Evolutionary conservation across 2,329 filamentous ascomycete genomes (phyloP), one percentile per base, ranked within the genome.

Genomic region (Fusarium sp.): DNA sequence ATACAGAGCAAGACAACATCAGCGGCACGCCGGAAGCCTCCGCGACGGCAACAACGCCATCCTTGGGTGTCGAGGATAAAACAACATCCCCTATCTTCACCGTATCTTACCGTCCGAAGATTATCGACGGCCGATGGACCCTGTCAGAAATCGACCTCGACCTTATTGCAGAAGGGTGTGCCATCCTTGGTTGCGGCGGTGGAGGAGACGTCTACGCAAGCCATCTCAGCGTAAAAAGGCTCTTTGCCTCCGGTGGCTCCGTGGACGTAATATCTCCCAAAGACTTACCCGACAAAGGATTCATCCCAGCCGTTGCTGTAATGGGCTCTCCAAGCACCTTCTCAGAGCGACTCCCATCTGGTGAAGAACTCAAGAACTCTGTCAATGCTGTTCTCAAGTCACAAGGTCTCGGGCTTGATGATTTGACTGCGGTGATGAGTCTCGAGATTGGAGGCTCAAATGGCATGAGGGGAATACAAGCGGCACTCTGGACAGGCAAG

Each of bases 361-460:
- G 49, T 2, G 62, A 71, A 9, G 58, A 64, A 23, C 23, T 71
- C 0, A 51, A 58, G 34, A 68, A 63, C 34, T 62, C 68, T 1
- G 33, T 71, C 5, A 56, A 64, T 0, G 67, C 67, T 0, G 56
- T 70, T 7, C 14, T 54, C 0, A 34, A 23, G 7, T 54, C 50
- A 2, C 50, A 36, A 27, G 18, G 50, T 2, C 31, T 54, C 1
- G 20, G 18, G 4, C 31, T 54, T 11, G 18, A 20, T n/a, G 31
- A 54, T 1, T 11, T 54, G 2, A 54, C 50, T 4, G 67, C 67
- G 0, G 56, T 70, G 6, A 68, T 70, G 58, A 62, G 67, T 1
- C 4, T 71, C 0, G 69, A 71, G 0, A 68, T 71, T 2, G 69
- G 69, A 10, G 69, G 69, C 5, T 60, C 65, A 0, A 71, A 70